These are phyloP conservation scores for Dryas drummondii DNA, from an alignment of 306 rosid genomes.

Conservation along the genomic window DNA sequence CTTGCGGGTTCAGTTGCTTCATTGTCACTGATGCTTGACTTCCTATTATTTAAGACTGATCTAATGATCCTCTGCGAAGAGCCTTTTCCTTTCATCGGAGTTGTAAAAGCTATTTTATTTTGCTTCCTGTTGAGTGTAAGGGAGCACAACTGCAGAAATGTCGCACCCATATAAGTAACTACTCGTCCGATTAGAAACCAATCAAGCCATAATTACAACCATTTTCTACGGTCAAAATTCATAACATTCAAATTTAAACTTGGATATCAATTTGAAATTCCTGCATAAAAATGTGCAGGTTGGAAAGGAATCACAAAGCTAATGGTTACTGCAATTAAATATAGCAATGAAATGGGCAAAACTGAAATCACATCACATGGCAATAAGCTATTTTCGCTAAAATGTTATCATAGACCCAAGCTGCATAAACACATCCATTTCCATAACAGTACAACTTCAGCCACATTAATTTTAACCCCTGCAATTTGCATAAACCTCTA, in stretches of 20 bases:
- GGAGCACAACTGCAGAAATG: constrained; percentile 53
- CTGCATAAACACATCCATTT: neutral
- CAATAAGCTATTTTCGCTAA: neutral
- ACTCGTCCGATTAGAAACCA: neutral
- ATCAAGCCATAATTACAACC: neutral
- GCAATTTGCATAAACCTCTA: neutral
- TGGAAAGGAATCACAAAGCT: too few relatives aligned
- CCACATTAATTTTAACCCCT: neutral
- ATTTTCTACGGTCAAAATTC: neutral
- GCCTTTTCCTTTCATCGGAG: constrained; percentile 27
- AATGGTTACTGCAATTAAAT: neutral
- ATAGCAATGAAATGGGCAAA: neutral
- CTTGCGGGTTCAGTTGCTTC: constrained; percentile 75
- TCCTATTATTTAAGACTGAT: constrained; percentile 45
- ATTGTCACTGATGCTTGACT: constrained; percentile 42
- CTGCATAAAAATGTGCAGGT: too few relatives aligned
- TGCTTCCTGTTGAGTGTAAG: constrained; percentile 38
- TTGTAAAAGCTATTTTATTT: constrained; percentile 28
- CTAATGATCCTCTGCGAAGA: constrained; percentile 35
- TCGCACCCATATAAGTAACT: constrained; percentile 4
- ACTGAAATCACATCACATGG: neutral
- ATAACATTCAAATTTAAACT: neutral
- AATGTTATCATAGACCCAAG: neutral
- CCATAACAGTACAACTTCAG: neutral
- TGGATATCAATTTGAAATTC: too few relatives aligned